Base-by-base conservation (phyloP, 352 stramenopile species). In the Aphanomyces invadans region DNA sequence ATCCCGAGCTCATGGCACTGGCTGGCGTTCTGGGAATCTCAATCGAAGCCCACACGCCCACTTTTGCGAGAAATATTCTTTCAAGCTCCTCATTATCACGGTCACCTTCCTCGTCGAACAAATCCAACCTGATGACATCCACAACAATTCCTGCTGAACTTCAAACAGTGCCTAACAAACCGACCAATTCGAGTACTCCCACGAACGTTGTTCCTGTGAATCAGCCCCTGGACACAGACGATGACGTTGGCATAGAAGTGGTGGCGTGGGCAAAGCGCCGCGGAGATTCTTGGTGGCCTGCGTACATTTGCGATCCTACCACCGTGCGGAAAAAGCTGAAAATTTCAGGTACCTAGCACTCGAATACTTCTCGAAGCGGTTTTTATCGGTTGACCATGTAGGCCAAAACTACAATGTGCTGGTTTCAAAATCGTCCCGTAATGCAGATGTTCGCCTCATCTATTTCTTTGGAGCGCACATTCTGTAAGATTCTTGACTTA, bases 1-100 rank as follows among this genome's bases (percentile, higher is more conserved):
- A 57, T n/a, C 19, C 29, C 15, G 49, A 57, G 29, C 49, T 57
- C 25, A 57, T 57, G 49, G 49, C 49, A 7, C 15, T 57, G 49
- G 49, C 49, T 29, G 49, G 25, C 36, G 25, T 33, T n/a, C 36
- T 57, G n/a, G 49, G 49, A 0, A 57, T 57, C n/a, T 39, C 49
- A 15, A n/a, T 57, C 9, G 49, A 57, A 38, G 5, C 23, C 4
- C 25, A 57, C 29, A 39, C 49, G 7, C 49, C 49, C 12, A 57
- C 49, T 7, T 17, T 17, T 45, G 38, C 9, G 17, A 45, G 9
- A 17, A 17, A 45, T 9, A 45, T 17, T 45, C 17, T 17, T 45
- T 9, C 9, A 45, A 45, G 9, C 9, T 9, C 38, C 17, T 45
- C 38, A 45, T 17, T 45, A 17, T 9, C 38, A 45, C 9, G 17